A percentile compares a stretch with the other conserved stretches of the same genome.
Evolutionary conservation across 2,329 filamentous ascomycete genomes (phyloP).

Genomic region (Erysiphe neolycopersici): DNA sequence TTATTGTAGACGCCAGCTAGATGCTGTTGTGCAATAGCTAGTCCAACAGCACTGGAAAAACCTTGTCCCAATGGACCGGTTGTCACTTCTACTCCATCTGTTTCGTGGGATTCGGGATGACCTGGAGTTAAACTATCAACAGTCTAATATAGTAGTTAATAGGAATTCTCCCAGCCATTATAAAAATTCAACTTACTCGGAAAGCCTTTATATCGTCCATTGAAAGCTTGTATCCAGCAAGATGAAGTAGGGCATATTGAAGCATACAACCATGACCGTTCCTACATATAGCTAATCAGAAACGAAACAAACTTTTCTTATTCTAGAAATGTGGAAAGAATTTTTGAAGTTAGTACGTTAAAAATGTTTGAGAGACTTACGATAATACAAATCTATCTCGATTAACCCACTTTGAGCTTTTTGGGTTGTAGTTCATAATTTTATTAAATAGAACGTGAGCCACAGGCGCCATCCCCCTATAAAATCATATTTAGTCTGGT

Average conservation of each 20-base stretch:
- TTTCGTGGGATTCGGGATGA: slow-evolving; percentile 91
- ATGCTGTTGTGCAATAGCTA: slow-evolving; percentile 89
- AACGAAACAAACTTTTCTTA: neutral
- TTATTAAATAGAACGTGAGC: slow-evolving; percentile 97
- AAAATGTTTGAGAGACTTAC: slow-evolving; percentile 29
- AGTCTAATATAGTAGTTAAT: slow-evolving; percentile 8
- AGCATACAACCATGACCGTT: slow-evolving; percentile 99
- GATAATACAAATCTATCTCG: slow-evolving; percentile 97
- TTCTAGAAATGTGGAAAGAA: neutral
- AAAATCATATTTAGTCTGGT: neutral
- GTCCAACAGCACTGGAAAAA: slow-evolving; percentile 89
- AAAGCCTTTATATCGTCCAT: slow-evolving; percentile 90
- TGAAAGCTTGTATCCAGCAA: slow-evolving; percentile 69
- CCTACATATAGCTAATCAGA: slow-evolving; percentile 19
- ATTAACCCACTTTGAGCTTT: slow-evolving; percentile 94
- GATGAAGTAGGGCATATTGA: slow-evolving; percentile 90
- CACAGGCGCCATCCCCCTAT: slow-evolving; percentile 63
- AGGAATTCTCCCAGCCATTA: neutral
- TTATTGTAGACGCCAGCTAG: slow-evolving; percentile 87
- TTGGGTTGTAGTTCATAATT: slow-evolving; percentile 98
- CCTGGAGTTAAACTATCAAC: slow-evolving; percentile 62
- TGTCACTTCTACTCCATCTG: slow-evolving; percentile 89
- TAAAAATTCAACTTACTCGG: slow-evolving; percentile 36
- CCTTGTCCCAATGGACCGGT: slow-evolving; percentile 94
- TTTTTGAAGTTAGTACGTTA: neutral